Base-by-base conservation (phyloP, 129 eudicot genomes). In the Dittrichia graveolens region DNA sequence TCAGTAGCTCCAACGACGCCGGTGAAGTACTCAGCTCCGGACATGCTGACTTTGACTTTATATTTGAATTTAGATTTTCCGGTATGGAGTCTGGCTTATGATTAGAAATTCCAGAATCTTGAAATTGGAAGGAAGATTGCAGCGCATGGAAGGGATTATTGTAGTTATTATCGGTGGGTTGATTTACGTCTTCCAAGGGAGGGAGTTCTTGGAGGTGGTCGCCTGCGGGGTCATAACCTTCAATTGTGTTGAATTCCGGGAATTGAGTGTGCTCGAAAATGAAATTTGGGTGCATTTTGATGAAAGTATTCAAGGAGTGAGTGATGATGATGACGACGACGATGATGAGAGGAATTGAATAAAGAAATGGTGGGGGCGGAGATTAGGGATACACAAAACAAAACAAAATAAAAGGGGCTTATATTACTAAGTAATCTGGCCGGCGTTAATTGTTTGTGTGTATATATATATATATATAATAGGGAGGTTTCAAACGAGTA, bases 1-100 rank as follows among this genome's bases (percentile, higher is more conserved):
- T 74, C 16, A 83, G 65, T 61, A 80, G 81, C 64, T 81, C 61
- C 4, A 50, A 45, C 35, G 84, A 67, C 44, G 82, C 50, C 49
- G 42, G 44, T 52, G n/a, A n/a, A n/a, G 79, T 69, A 48, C 24
- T 38, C 14, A n/a, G 35, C 11, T 78, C 40, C 8, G 42, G 11
- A 7, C n/a, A 37, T 12, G 45, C 47, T n/a, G 59, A 52, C 48
- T 6, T 68, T 57, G 69, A 47, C 16, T 58, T 46, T 67, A 48
- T 24, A 40, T 73, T 31, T 13, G n/a, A 49, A 39, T 43, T 58
- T 61, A 15, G 48, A 31, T 7, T 10, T 37, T n/a, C 11, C 11
- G 24, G 37, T 48, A 14, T n/a, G 16, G 41, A 8, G 14, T 4
- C 14, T 37, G n/a, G 44, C 19, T 62, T 35, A 2, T 45, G 47